Conservation (phyloP, 768 basidiomycete genomes). For the Lentinula sp. region DNA sequence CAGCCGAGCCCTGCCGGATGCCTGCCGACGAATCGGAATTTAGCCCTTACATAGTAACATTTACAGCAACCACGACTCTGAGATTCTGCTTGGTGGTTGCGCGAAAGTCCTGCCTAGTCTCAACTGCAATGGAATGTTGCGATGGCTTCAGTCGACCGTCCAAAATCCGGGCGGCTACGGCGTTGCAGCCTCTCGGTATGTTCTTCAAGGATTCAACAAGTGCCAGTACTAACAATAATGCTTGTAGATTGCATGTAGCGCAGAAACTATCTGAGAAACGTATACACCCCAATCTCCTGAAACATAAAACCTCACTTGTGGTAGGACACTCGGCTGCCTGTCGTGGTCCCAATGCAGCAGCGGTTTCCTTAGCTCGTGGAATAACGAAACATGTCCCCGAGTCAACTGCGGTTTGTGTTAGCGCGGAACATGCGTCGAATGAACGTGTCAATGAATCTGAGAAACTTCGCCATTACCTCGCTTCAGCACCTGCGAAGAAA, state of each 20-base stretch:
- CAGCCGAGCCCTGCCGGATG: background rate
- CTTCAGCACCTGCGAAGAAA: slow-evolving; percentile 16
- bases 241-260: background rate
- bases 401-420: background rate
- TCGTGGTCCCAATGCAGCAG: background rate
- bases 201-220: background rate
- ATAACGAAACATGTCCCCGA: background rate
- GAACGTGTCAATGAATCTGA: background rate
- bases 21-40: too few relatives aligned
- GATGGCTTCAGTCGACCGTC: slow-evolving; percentile 58
- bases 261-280: background rate
- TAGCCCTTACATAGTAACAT: too few relatives aligned
- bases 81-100: background rate
- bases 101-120: background rate
- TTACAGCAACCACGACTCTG: background rate
- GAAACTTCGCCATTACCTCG: slow-evolving; percentile 7
- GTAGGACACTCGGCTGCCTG: background rate
- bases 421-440: background rate
- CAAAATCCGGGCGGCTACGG: slow-evolving; percentile 16
- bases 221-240: background rate
- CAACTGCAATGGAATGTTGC: slow-evolving; percentile 75
- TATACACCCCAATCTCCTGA: background rate
- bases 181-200: background rate
- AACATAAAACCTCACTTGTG: background rate
- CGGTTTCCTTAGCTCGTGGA: background rate